Percentiles rank a stretch among this genome's conserved stretches.
phyloP scores from a whole-genome alignment of 352 stramenopile genomes.

The Proteromonas lacertae region DNA sequence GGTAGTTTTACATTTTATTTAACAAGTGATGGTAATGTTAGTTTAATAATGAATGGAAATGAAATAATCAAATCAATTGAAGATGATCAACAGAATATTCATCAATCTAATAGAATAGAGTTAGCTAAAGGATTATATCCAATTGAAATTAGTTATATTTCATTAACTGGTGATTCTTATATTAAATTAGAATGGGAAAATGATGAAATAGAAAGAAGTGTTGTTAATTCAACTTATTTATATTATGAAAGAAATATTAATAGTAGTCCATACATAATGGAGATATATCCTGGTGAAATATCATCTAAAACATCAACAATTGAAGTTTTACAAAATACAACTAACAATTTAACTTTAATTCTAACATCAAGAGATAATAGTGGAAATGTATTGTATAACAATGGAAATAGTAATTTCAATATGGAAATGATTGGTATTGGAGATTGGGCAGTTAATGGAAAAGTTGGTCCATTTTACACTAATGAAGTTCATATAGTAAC shows the following conservation, averaged over 20 bases:
- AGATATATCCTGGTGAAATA: constrained; percentile 28
- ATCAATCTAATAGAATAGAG: too few relatives aligned
- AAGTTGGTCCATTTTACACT: neutral
- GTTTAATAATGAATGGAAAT: constrained; percentile 23
- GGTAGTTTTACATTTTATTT: constrained; percentile 35
- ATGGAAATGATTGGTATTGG: neutral
- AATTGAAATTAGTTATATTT: constrained; percentile 35
- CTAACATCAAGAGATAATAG: constrained; percentile 26
- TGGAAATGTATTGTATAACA: constrained; percentile 17
- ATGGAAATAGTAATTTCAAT: constrained; percentile 3
- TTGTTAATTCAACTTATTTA: too few relatives aligned
- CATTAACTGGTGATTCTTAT: constrained; percentile 29
- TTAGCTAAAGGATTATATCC: constrained; percentile 21
- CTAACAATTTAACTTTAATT: too few relatives aligned
- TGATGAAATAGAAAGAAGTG: neutral
- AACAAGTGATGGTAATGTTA: constrained; percentile 27
- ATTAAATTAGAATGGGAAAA: constrained; percentile 30
- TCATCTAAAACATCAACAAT: constrained; percentile 9
- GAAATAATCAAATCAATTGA: too few relatives aligned
- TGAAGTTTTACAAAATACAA: too few relatives aligned
- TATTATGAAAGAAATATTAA: constrained; percentile 17
- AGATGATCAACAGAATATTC: too few relatives aligned
- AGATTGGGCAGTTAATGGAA: constrained; percentile 2
- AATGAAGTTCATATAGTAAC: neutral
- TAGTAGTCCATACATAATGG: constrained; percentile 15